Evolutionary conservation across 1,139 yeast genomes (phyloP), one percentile per base, ranked within the genome.

Genomic region (Pichia sp.): DNA sequence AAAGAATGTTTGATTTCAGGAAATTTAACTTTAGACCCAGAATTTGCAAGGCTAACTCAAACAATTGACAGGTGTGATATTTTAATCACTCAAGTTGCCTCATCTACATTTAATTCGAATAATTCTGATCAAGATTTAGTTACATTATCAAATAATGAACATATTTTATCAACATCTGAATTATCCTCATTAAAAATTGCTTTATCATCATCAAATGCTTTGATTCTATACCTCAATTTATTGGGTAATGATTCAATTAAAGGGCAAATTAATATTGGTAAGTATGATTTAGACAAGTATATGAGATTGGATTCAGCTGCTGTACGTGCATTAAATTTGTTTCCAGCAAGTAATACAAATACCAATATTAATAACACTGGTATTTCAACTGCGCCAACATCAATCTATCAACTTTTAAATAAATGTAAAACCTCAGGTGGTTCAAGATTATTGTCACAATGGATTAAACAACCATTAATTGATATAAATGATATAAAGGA

Each of bases 381-480:
- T 25, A 41, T 49, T 3, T 51, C 56, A 6, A 28, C 42, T 31
- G 80, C 77, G 57, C 74, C 79, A 43, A 75, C 86, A 51, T 86
- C 95, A 7, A 71, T 93, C 43, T 90, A 80, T 65, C 96, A 95
- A 31, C 73, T 95, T 45, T 73, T 93, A 60, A 93, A 93, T 71
- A 82, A 83, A 59, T 93, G 98, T 72, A 88, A 87, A 62, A 85
- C 96, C 3, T 75, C 83, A 0, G 88, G 95, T 25, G 99, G 99
- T 5, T 75, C 93, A 1, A 77, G 98, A 59, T 70, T 91, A 51
- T 75, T 93, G 39, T 83, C 93, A 14, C 96, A 89, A 64, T 93
- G 99, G 99, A 75, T 95, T 57, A 93, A 93, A 63, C 99, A 93
- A 68, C 99, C 99, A 0, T 74, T 93, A 48, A 83, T 96, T 53